phyloP scores from a whole-genome alignment of 768 basidiomycete genomes.

The Rickenella mellea region DNA sequence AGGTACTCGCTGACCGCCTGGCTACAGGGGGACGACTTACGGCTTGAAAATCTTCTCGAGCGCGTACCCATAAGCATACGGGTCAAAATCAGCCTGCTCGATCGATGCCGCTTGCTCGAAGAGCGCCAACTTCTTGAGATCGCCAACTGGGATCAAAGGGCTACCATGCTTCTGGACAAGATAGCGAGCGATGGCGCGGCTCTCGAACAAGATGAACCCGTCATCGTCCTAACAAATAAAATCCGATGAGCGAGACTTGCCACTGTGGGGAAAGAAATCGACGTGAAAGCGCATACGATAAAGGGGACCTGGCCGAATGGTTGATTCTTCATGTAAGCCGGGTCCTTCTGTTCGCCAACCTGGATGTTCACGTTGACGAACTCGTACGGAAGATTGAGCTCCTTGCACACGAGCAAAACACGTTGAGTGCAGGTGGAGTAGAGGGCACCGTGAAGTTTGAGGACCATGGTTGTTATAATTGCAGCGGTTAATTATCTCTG shows the following conservation, averaged over 20 bases:
- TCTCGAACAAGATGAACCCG: conserved; percentile 54
- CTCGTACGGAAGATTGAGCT: conserved; percentile 9
- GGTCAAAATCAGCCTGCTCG: conserved; percentile 47
- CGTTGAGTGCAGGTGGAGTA: conserved; percentile 8
- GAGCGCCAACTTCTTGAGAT: conserved; percentile 27
- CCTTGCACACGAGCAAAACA: conserved; percentile 10
- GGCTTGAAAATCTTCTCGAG: conserved; percentile 40
- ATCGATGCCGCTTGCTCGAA: conserved; percentile 45
- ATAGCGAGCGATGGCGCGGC: conserved; percentile 53
- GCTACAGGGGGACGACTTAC: conserved; percentile 27
- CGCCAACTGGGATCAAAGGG: conserved; percentile 27
- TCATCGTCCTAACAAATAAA: conserved; percentile 31
- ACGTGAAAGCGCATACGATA: conserved; percentile 29
- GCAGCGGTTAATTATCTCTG: too few relatives aligned
- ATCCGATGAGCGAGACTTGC: background rate
- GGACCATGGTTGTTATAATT: conserved; percentile 8
- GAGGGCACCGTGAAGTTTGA: conserved; percentile 10
- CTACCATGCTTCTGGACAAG: conserved; percentile 45
- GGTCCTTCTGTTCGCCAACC: conserved; percentile 12
- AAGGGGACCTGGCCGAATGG: conserved; percentile 31
- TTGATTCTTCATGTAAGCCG: conserved; percentile 19
- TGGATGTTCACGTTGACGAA: conserved; percentile 16
- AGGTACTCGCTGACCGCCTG: background rate
- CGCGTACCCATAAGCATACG: conserved; percentile 29
- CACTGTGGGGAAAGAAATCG: background rate